Evolutionary conservation across 2,329 filamentous ascomycete species (phyloP), one percentile per base, ranked within the genome.

Genomic region (Septoria petroselini): DNA sequence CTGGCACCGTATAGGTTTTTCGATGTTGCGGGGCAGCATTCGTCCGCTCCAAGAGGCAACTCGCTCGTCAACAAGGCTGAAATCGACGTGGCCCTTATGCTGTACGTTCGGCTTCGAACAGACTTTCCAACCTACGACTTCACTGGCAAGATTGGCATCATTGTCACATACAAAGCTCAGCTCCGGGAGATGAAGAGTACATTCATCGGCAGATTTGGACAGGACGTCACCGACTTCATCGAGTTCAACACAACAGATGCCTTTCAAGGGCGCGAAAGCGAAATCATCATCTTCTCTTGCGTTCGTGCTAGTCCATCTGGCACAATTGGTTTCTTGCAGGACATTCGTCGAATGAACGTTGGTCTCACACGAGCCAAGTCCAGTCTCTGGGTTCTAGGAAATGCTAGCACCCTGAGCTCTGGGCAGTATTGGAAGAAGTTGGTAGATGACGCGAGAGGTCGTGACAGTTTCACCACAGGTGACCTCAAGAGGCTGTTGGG

Each of bases 211-310:
- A 77, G 76, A 35, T 97, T 86, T 63, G 90, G 91, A 29, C 81
- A 87, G 3, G 71, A 69, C 0, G 90, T 98, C 58, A 78, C 84
- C 18, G 84, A 86, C 25, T 79, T 80, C 15, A 86, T 98, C 58
- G 94, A 98, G 59, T 98, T 98, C 79, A 98, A 98, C 69, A 98
- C 93, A 0, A 98, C 93, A 0, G 93, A 98, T 71, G 94, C 93
- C 14, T 98, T 96, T 69, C 90, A 98, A 69, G 93, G 93, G 55
- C 84, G 94, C 59, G 93, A 98, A 70, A 93, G 90, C 64, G 93
- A 98, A 66, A 85, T 98, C 56, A 97, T 98, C 69, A 97, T 98
- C 57, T 98, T 98, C 74, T 97, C 93, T 33, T 98, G 94, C 69
- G 93, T 98, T 54, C 85, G 93, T 73, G 91, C 93, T 17, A 91